These are phyloP conservation scores for Neoscytalidium dimidiatum DNA, from an alignment of 2,329 filamentous ascomycete species.

Conservation along the genomic window DNA sequence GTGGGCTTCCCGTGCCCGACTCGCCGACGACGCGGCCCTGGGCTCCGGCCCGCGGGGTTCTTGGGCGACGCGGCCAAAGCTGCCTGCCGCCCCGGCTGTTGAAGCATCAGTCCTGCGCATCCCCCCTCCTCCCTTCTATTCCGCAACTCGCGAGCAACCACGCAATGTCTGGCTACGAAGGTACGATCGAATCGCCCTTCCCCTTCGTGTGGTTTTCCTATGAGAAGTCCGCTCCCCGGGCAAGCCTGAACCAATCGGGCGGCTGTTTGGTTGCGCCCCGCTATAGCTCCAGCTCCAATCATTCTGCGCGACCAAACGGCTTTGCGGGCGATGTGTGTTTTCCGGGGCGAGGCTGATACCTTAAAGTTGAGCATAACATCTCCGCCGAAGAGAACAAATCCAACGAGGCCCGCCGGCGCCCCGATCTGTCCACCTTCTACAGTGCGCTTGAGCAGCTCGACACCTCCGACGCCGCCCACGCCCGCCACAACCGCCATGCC, in stretches of 20 bases:
- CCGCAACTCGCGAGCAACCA: constrained; percentile 47
- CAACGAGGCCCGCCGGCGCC: constrained; percentile 49
- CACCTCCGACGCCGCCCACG: constrained; percentile 52
- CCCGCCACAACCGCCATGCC: constrained; percentile 58
- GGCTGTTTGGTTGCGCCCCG: neutral
- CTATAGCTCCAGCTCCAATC: neutral
- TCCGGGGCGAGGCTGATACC: constrained; percentile 17
- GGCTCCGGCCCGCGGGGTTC: no score
- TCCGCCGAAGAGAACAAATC: constrained; percentile 35
- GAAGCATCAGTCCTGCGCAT: neutral
- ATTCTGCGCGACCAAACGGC: no score
- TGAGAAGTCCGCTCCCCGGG: neutral
- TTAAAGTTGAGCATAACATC: constrained; percentile 53
- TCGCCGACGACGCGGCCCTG: neutral
- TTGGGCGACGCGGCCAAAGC: constrained; percentile 10
- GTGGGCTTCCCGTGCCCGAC: neutral
- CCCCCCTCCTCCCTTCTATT: neutral
- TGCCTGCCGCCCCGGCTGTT: constrained; percentile 5
- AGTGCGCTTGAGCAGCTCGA: constrained; percentile 60
- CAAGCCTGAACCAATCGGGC: neutral
- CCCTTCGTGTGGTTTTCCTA: neutral
- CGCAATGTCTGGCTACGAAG: constrained; percentile 74
- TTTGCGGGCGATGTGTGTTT: neutral
- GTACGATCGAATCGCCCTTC: constrained; percentile 26
- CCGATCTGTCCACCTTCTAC: constrained; percentile 68